Conservation (phyloP, 176 grass and related monocot species). For the Eremochloa ophiuroides region DNA sequence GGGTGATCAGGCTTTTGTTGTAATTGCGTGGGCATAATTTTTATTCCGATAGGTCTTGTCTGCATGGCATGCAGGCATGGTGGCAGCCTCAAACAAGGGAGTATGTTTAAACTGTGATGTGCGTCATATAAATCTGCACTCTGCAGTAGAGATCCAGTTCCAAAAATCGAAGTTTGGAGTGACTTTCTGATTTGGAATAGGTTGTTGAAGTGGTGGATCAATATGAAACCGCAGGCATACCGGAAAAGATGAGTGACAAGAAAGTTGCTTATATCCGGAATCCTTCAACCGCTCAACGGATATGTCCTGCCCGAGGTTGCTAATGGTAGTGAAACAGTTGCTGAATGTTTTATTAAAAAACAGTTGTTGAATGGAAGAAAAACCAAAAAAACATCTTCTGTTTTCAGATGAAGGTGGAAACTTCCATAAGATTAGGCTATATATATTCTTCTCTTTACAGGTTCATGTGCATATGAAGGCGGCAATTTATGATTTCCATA, state of each 20-base stretch:
- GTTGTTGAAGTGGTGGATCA: conserved; percentile 50
- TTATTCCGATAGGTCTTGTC: too few relatives aligned
- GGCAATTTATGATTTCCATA: too few relatives aligned
- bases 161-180: background rate
- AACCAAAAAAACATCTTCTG: too few relatives aligned
- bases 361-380: too few relatives aligned
- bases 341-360: too few relatives aligned
- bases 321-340: conserved; percentile 38
- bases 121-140: background rate
- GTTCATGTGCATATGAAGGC: conserved; percentile 53
- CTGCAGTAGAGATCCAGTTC: background rate
- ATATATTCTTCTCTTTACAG: background rate
- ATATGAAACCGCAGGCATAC: conserved; percentile 51
- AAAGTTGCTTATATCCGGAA: conserved; percentile 64
- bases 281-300: conserved; percentile 6
- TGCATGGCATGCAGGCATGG: too few relatives aligned
- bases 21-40: too few relatives aligned
- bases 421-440: background rate
- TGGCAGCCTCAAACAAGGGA: conserved; percentile 44
- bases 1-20: too few relatives aligned
- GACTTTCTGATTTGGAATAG: conserved; percentile 5
- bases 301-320: conserved; percentile 43
- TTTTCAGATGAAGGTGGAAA: background rate
- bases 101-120: background rate
- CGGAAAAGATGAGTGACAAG: conserved; percentile 31